Evolutionary conservation across 2,329 filamentous ascomycete species (phyloP).

Genomic region (Scolecobasidium constrictum): DNA sequence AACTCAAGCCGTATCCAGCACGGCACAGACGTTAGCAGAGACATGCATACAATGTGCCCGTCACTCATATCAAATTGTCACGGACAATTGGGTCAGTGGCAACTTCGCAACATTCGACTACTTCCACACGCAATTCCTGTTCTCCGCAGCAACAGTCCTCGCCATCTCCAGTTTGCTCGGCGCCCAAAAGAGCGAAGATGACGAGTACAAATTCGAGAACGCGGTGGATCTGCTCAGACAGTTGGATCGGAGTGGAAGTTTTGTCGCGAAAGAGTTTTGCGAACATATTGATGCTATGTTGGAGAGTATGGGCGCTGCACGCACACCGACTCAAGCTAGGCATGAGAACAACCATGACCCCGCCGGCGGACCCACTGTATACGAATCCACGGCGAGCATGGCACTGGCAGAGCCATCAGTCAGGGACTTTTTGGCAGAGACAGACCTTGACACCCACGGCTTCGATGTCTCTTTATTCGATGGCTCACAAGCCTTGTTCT

Average conservation of each 20-base stretch:
- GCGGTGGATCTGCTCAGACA: conserved; percentile 28
- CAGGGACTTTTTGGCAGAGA: no score
- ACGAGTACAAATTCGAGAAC: conserved; percentile 30
- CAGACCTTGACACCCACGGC: no score
- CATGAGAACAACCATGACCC: no score
- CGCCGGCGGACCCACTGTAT: no score
- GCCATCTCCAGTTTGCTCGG: conserved; percentile 31
- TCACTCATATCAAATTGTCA: conserved; percentile 32
- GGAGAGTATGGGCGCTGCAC: conserved; percentile 51
- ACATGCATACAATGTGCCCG: conserved; percentile 36
- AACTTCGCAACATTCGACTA: conserved; percentile 38
- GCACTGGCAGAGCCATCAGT: no score
- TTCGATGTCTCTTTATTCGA: no score
- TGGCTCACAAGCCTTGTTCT: no score
- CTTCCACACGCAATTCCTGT: conserved; percentile 36
- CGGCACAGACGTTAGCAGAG: conserved; percentile 29
- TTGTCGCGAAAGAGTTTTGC: conserved; percentile 30
- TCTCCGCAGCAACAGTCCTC: conserved; percentile 34
- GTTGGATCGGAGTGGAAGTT: conserved; percentile 29
- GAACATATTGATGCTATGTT: conserved; percentile 24
- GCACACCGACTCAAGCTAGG: no score
- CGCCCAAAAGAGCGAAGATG: conserved; percentile 19
- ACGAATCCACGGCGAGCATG: no score
- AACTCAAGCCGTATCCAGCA: conserved; percentile 14
- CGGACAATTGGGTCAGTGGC: conserved; percentile 36